Evolutionary conservation across 2,329 filamentous ascomycete genomes (phyloP).

Genomic region (Trichoderma sp.): DNA sequence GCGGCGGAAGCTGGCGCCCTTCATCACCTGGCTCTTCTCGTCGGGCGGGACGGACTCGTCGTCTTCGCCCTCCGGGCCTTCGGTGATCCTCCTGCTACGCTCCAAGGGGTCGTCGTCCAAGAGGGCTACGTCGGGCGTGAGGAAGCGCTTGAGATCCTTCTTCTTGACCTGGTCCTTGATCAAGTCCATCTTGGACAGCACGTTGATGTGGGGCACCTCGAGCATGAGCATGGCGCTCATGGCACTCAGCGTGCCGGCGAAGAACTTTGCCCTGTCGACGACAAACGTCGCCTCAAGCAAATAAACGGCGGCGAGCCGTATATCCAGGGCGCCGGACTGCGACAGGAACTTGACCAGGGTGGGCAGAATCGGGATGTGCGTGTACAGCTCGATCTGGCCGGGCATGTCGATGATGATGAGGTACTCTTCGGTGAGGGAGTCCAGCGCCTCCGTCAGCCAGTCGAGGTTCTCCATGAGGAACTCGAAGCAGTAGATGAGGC

Average conservation of each 20-base stretch:
- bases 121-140: constrained; percentile 80
- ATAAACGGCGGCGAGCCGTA: constrained; percentile 91
- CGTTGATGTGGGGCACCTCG: constrained; percentile 94
- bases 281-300: constrained; percentile 95
- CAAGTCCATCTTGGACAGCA: constrained; percentile 97
- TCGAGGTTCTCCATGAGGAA: constrained; percentile 93
- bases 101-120: constrained; percentile 77
- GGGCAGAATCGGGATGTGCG: constrained; percentile 90
- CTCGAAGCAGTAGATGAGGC: constrained; percentile 95
- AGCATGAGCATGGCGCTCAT: constrained; percentile 99
- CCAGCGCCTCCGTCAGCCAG: constrained; percentile 82
- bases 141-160: constrained; percentile 84
- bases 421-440: constrained; percentile 88
- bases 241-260: constrained; percentile 89
- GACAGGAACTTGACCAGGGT: constrained; percentile 80
- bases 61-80: constrained; percentile 43
- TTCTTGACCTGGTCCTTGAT: constrained; percentile 86
- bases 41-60: constrained; percentile 61
- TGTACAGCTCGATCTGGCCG: constrained; percentile 98
- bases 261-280: constrained; percentile 95
- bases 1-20: constrained; percentile 75
- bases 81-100: constrained; percentile 41
- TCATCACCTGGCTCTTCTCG: constrained; percentile 71
- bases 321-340: constrained; percentile 76
- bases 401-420: constrained; percentile 99